Evolutionary conservation across 2,329 filamentous ascomycete genomes (phyloP), one percentile per base, ranked within the genome.

Genomic region (Pseudopithomyces maydicus): DNA sequence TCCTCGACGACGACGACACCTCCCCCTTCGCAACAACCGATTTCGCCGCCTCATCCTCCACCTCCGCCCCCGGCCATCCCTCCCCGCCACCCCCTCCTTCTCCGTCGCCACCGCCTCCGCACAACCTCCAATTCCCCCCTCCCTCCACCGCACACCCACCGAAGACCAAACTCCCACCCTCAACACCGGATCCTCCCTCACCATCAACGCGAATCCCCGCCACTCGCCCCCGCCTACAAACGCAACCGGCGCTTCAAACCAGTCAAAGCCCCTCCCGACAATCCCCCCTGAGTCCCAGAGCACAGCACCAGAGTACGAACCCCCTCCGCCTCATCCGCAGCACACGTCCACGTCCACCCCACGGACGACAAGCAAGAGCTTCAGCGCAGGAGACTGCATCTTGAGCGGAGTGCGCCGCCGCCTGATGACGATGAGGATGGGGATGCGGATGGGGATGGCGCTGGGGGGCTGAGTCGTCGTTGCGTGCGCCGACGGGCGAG

Each of bases 281-380:
- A 61, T 69, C 8, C 68, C 69, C 12, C 66, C 59, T 23, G 63
- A 55, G 23, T 61, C 55, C 10, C 54, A 57, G 14, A 57, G 45
- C 14, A 35, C 43, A 32, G 64, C 61, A 35, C 70, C 68, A 52
- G 56, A 68, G 19, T 74, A 75, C n/a, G n/a, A n/a, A n/a, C n/a
- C 61, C 58, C 61, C 57, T 52, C 68, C 19, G 59, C 65, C 1
- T 65, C 67, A 17, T 67, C n/a, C n/a, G n/a, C 79, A 8, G 69
- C 71, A 8, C 66, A 69, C 38, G 62, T 74, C 2, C 66, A 69
- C 38, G 62, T 74, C 2, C 74, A 61, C 60, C 71, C 77, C 2
- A 79, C 76, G 14, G 90, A 95, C 54, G 93, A 96, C 73, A 95
- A 96, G 73, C 87, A 88, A 65, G 91, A 96, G 71, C 78, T 92